phyloP scores from a whole-genome alignment of 345 rosid species.

The Sisymbrium altissimum region DNA sequence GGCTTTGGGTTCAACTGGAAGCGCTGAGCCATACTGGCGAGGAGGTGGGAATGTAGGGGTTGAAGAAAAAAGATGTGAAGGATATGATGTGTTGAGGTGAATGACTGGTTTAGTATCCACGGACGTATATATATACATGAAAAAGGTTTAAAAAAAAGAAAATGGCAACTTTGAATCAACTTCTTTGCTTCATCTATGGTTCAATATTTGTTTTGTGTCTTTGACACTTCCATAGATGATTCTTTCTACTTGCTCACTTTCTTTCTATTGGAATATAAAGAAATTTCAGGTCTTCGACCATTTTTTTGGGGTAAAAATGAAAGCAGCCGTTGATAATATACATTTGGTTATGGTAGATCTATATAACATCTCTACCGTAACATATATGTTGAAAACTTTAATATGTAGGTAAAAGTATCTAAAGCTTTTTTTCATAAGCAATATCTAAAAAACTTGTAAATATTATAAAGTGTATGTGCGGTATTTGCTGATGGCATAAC shows the following conservation, averaged over 20 bases:
- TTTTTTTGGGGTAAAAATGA: not conserved
- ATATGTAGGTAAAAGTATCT: too few species aligned
- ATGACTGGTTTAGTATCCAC: not conserved
- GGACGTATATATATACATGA: not conserved
- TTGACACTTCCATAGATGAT: constrained; percentile 23
- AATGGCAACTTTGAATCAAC: constrained; percentile 47
- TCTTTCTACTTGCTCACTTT: not conserved
- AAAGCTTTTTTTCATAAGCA: too few species aligned
- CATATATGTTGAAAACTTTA: too few species aligned
- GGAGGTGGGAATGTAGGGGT: not conserved
- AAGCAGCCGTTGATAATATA: not conserved
- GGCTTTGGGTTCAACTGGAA: constrained; percentile 38
- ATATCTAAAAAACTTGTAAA: too few species aligned
- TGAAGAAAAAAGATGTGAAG: not conserved
- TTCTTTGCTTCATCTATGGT: constrained; percentile 68
- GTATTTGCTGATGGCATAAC: too few species aligned
- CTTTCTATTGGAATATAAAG: not conserved
- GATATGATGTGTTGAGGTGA: constrained; percentile 16
- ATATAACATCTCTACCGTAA: not conserved
- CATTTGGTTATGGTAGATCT: not conserved
- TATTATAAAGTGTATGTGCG: too few species aligned
- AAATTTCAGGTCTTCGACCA: not conserved
- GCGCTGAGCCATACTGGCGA: constrained; percentile 30
- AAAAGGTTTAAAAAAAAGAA: not conserved
- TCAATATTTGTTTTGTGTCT: constrained; percentile 30